Evolutionary conservation across 2,329 filamentous ascomycete genomes (phyloP), one percentile per base, ranked within the genome.

Genomic region (Stemphylium vesicarium): DNA sequence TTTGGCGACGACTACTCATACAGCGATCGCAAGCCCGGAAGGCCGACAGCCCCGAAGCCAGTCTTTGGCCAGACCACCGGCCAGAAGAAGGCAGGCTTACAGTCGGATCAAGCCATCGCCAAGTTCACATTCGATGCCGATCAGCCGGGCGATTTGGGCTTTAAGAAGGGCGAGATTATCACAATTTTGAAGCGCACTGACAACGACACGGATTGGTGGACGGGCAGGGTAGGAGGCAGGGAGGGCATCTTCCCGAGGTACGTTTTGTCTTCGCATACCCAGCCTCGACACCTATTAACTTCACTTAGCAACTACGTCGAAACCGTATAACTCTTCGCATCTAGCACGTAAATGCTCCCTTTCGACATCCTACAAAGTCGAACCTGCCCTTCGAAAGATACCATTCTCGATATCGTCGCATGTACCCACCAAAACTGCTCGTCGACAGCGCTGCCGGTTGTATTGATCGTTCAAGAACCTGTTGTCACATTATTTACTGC

Each of bases 171-270:
- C 16, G 95, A 99, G 26, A 77, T 98, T 52, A 97, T 99, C 63
- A 97, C 92, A 1, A 92, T 99, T 53, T 75, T 96, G 53, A 97
- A 99, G 81, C 90, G 90, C 77, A 98, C 94, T 4, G 91, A 98
- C 4, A 97, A 90, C 66, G 90, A 91, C 54, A 93, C 92, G 53
- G 94, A 98, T 75, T 98, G 94, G 94, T 98, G 94, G 95, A 98
- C 94, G 15, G 95, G 95, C 22, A 88, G 89, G 77, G 88, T 97
- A 69, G 93, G 93, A 26, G 84, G 87, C 62, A 85, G 87, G 65
- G 90, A 93, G 50, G 95, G 95, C 33, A 96, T 97, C 63, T 99
- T 99, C 78, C 95, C 95, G 0, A 95, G 91, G 84, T 85, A 78
- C 61, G 79, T 69, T 16, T 35, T 20, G 15, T 15, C 18, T 22